Evolutionary conservation across 345 rosid genomes (phyloP), one percentile per base, ranked within the genome.

Genomic region (Heritiera littoralis): DNA sequence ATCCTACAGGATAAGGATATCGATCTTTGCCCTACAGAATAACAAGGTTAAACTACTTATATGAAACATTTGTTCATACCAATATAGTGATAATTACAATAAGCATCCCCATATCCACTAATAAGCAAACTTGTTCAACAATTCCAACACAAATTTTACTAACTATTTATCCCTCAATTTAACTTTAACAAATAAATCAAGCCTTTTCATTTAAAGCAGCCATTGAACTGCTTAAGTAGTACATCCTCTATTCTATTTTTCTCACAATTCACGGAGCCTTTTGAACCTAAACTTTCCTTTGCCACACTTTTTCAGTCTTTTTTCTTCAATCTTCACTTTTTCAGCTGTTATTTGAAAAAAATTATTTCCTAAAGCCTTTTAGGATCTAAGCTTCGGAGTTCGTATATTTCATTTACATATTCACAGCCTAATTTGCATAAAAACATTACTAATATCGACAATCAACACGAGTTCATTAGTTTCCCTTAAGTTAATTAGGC

Each of bases 1-100:
- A 95, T 20, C 98, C 97, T 82, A 92, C 90, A 8, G 97, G 98
- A 86, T 93, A 95, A 81, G 98, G 98, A 85, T 89, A 90, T 9
- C 98, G 94, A 84, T 89, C 97, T 89, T 91, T 91, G 3, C 99
- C 97, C 99, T 95, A 71, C 66, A 79, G 55, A 77, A 72, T 6
- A 65, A 65, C 17, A 82, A 9, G 46, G n/a, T 51, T 49, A 28
- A 40, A 51, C 18, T 65, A 20, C 51, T 81, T 66, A 20, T 20
- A 80, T 11, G 65, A 46, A 14, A 72, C 30, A 38, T 35, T 63
- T 49, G 77, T 7, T 35, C 9, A 41, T 60, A 28, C 32, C 43
- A 58, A 40, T 23, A 12, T 1, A 58, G 11, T 10, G 28, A 10
- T 18, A 18, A 54, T 28, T 15, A 71, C 41, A 32, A 60, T 35